Evolutionary conservation across 1,139 yeast species (phyloP).

Genomic region (Kurtzmaniella natalensis): DNA sequence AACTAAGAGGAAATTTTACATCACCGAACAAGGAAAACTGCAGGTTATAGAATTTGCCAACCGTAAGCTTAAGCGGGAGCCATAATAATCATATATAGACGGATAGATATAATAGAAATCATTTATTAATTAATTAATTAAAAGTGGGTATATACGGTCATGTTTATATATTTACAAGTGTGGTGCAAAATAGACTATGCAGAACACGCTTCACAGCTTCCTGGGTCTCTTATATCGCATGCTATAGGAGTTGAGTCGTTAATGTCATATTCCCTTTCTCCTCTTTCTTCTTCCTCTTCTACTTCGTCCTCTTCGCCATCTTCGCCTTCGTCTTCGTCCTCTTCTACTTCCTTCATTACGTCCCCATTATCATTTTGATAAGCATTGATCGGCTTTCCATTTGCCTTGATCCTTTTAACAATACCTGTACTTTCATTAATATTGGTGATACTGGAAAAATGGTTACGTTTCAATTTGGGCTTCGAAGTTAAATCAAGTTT

Average conservation of each 20-base stretch:
- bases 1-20: slow-evolving; percentile 68
- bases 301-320: background rate
- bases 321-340: background rate
- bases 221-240: slow-evolving; percentile 35
- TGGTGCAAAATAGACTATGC: slow-evolving; percentile 15
- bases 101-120: no score
- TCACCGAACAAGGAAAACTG: slow-evolving; percentile 78
- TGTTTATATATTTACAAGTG: background rate
- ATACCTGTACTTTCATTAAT: slow-evolving; percentile 3
- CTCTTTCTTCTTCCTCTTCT: background rate
- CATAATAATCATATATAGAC: background rate
- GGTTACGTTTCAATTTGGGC: slow-evolving; percentile 2
- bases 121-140: no score
- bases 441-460: slow-evolving; percentile 7
- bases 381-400: no score
- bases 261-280: slow-evolving; percentile 17
- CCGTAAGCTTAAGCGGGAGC: slow-evolving; percentile 36
- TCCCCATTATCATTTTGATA: slow-evolving; percentile 3
- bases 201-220: slow-evolving; percentile 45
- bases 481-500: slow-evolving; percentile 3
- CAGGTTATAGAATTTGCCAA: slow-evolving; percentile 87
- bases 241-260: slow-evolving; percentile 32
- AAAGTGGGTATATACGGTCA: background rate
- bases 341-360: background rate
- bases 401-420: no score